Base-by-base conservation (phyloP, 768 basidiomycete genomes). In the Lactarius trivialis region DNA sequence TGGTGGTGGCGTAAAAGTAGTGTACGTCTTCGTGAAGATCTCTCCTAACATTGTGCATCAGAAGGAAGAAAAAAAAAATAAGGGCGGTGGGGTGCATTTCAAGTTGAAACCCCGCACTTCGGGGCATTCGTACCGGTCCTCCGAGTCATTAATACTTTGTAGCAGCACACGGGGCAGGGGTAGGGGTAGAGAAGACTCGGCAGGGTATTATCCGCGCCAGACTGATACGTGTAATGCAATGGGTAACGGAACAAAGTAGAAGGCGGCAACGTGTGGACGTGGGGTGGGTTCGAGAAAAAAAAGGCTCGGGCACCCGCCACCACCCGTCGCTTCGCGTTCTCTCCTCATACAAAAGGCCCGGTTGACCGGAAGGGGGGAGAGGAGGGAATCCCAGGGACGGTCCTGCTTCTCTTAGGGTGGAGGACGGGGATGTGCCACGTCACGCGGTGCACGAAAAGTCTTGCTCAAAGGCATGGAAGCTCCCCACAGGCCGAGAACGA, bases 351-450 rank as follows among this genome's bases (percentile, higher is more conserved):
- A 60, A 11, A 36, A 11, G 50, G 26, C 19, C 24, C 45, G 45
- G 50, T 32, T 30, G 17, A 6, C 34, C 36, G 54, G 26, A 56
- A 26, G 45, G n/a, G 41, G 56, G 56, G n/a, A 19, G 56, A 37
- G 56, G 55, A 8, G 9, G 17, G 41, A 36, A 45, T 7, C 33
- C 43, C 21, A 21, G n/a, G 21, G 60, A 53, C 33, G n/a, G 17
- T 9, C 26, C 32, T 21, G 28, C 14, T 51, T 37, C 30, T 30
- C 28, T 55, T 17, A 21, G 33, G 36, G 32, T 50, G 26, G 53
- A 60, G 34, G 26, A 45, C 41, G 41, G 32, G 41, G 41, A n/a
- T n/a, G n/a, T 33, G 61, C 55, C 61, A 62, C 56, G 61, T 62
- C 61, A 62, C 51, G n/a, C 54, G 48, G 48, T 34, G 30, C 36